Percentiles rank a stretch among this genome's conserved stretches.
Conservation (phyloP, 306 rosid genomes). For the Inga leiocalycina region DNA sequence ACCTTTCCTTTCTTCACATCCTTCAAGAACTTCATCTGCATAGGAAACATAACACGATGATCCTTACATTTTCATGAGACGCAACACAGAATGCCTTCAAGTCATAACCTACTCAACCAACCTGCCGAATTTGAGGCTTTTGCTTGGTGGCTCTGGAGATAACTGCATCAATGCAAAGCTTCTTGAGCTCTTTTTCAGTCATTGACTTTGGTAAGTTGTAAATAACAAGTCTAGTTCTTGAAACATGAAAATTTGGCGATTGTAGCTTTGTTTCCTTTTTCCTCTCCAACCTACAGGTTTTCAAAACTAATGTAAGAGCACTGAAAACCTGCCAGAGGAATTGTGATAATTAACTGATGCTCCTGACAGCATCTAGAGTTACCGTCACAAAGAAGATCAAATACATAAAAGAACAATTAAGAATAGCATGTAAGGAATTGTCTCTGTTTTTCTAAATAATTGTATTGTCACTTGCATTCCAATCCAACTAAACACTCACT, state of each 20-base stretch:
- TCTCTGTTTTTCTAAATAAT: slow-evolving; percentile 16
- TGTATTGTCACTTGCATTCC: slow-evolving; percentile 18
- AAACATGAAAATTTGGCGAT: slow-evolving; percentile 96
- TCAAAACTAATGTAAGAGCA: slow-evolving; percentile 18
- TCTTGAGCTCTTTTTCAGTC: slow-evolving; percentile 78
- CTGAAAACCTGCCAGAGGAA: slow-evolving; percentile 25
- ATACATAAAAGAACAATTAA: slow-evolving; percentile 14
- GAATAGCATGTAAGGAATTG: slow-evolving; percentile 13
- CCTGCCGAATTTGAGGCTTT: slow-evolving; percentile 86
- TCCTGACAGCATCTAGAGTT: slow-evolving; percentile 1
- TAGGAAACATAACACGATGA: background rate
- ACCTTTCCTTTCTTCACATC: slow-evolving; percentile 80
- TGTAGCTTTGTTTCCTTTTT: slow-evolving; percentile 79
- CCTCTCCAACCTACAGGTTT: slow-evolving; percentile 59
- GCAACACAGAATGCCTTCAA: background rate
- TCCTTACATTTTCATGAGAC: background rate
- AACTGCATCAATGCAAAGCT: slow-evolving; percentile 84
- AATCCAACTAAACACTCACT: slow-evolving; percentile 54
- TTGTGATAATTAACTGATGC: slow-evolving; percentile 4
- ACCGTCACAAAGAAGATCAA: slow-evolving; percentile 22
- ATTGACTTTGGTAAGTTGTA: slow-evolving; percentile 86
- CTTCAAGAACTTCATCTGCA: slow-evolving; percentile 82
- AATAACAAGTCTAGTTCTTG: slow-evolving; percentile 78
- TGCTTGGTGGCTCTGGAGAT: slow-evolving; percentile 91
- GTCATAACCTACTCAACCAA: slow-evolving; percentile 40